These are phyloP conservation scores for Naegleria lovaniensis DNA, from an alignment of 208 protist genomes.

Conservation along the genomic window DNA sequence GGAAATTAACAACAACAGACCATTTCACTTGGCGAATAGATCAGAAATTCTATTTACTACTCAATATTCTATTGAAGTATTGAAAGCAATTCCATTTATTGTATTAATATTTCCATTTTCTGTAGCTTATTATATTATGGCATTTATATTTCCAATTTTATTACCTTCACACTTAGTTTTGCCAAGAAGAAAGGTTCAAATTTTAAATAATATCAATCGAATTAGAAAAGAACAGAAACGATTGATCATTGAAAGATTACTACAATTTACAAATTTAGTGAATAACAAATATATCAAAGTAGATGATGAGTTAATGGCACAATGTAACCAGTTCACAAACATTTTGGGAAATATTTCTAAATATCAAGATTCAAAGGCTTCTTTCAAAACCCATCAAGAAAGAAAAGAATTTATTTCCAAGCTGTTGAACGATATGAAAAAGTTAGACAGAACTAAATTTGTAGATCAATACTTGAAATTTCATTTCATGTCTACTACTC, in stretches of 20 bases:
- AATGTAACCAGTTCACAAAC: not conserved
- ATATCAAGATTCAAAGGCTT: not conserved
- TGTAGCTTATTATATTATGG: not conserved
- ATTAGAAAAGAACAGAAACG: not conserved
- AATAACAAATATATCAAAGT: not conserved
- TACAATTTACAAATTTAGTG: conserved; percentile 2
- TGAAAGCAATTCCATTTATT: not conserved
- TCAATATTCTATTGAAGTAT: not conserved
- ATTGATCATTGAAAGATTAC: not conserved
- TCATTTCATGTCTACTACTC: not conserved
- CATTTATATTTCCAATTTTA: conserved; percentile 2
- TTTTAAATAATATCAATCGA: not conserved
- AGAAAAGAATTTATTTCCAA: too few relatives aligned
- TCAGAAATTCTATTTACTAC: not conserved
- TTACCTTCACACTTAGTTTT: not conserved
- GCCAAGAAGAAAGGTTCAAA: not conserved
- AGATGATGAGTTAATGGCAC: not conserved
- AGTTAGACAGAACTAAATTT: not conserved
- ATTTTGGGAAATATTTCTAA: not conserved
- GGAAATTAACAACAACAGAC: not conserved
- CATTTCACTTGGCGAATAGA: not conserved
- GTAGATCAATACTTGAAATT: not conserved
- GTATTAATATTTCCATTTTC: conserved; percentile 11
- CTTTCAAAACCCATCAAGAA: too few relatives aligned
- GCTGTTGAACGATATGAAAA: not conserved